phyloP scores from a whole-genome alignment of 1,284 basidiomycete species.

The Ustilago tritici region DNA sequence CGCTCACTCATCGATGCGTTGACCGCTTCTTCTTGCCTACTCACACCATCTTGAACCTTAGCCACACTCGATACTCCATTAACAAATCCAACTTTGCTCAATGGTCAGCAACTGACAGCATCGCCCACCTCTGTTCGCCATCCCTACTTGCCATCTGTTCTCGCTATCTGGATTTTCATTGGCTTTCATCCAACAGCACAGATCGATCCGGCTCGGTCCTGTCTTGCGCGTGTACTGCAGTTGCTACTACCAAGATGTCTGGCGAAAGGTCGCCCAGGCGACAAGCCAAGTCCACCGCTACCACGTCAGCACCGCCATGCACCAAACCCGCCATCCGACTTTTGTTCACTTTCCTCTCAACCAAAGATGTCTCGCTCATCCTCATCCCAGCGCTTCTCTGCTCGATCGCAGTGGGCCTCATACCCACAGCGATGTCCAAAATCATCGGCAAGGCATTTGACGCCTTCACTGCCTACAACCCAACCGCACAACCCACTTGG shows the following conservation, averaged over 20 bases:
- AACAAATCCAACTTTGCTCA: neutral
- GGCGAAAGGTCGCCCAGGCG: neutral
- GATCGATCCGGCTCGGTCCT: too few relatives aligned
- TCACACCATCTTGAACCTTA: neutral
- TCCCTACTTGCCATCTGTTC: neutral
- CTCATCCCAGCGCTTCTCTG: conserved; percentile 80
- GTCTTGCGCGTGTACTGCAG: neutral
- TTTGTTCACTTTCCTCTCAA: conserved; percentile 53
- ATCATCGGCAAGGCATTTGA: conserved; percentile 88
- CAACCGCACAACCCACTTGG: conserved; percentile 71
- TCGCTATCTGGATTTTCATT: too few relatives aligned
- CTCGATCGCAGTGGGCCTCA: conserved; percentile 79
- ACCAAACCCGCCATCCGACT: conserved; percentile 46
- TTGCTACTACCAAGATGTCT: neutral
- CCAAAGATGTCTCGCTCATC: conserved; percentile 44
- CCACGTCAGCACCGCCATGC: neutral
- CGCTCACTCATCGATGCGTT: neutral
- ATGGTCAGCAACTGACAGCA: neutral
- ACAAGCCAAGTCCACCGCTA: neutral
- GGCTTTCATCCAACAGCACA: too few relatives aligned
- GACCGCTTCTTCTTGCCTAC: neutral
- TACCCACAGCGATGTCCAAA: conserved; percentile 93
- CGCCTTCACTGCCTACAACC: conserved; percentile 76
- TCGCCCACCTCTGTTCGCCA: neutral
- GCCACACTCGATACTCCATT: neutral